phyloP scores from a whole-genome alignment of 176 grass and related monocot species.

The Avena insularis region DNA sequence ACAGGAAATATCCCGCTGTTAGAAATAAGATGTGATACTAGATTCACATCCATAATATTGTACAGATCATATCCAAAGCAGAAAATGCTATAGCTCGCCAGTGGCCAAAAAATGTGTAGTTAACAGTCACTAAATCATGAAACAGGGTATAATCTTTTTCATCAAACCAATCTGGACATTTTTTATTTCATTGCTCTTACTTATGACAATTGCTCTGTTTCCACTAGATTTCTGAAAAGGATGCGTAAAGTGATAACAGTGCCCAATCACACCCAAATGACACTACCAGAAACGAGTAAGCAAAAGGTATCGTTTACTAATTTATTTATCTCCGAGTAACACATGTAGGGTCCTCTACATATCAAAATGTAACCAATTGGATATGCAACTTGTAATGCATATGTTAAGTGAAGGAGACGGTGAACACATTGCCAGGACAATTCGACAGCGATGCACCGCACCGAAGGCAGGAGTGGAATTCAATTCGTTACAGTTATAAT shows the following conservation, averaged over 20 bases:
- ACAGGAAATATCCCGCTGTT: slow-evolving; percentile 45
- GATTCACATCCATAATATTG: neutral
- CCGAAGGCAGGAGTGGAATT: no score
- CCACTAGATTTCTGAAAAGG: slow-evolving; percentile 1
- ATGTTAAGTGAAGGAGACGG: no score
- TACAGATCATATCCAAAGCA: neutral
- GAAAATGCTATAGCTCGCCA: neutral
- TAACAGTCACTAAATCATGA: slow-evolving; percentile 15
- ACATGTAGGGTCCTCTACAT: neutral
- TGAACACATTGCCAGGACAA: no score
- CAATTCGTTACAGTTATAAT: neutral
- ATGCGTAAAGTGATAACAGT: neutral
- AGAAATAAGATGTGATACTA: slow-evolving; percentile 29
- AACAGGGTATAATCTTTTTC: slow-evolving; percentile 12
- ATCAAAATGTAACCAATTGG: no score
- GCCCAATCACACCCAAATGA: neutral
- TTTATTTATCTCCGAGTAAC: slow-evolving; percentile 26
- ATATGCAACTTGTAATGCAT: no score
- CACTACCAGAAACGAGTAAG: slow-evolving; percentile 2
- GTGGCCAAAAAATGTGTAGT: neutral
- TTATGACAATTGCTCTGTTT: neutral
- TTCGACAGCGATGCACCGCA: no score
- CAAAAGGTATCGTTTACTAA: neutral
- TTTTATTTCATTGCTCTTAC: slow-evolving; percentile 14
- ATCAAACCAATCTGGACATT: slow-evolving; percentile 1